Evolutionary conservation across 768 basidiomycete genomes (phyloP).

Genomic region (Royoungia palumana): DNA sequence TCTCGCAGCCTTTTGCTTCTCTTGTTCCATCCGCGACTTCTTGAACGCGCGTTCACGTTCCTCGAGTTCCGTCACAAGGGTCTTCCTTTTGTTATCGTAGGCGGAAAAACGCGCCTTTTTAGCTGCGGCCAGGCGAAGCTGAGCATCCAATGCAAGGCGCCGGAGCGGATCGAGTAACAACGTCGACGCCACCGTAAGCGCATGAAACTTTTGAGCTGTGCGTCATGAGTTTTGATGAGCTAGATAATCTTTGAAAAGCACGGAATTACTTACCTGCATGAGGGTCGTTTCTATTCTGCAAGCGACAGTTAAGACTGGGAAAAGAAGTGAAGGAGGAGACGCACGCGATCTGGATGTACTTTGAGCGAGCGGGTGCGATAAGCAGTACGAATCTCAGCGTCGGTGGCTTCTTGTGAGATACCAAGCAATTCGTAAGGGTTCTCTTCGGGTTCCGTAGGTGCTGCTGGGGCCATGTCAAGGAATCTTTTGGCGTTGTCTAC

Average conservation of each 20-base stretch:
- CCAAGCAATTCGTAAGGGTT: constrained; percentile 75
- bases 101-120: constrained; percentile 64
- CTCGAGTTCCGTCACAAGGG: constrained; percentile 73
- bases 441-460: constrained; percentile 49
- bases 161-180: constrained; percentile 77
- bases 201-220: constrained; percentile 75
- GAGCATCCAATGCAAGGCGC: constrained; percentile 76
- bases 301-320: constrained; percentile 11
- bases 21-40: constrained; percentile 61
- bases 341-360: constrained; percentile 83
- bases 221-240: background rate
- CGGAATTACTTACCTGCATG: constrained; percentile 53
- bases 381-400: constrained; percentile 75
- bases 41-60: constrained; percentile 75
- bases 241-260: background rate
- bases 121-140: constrained; percentile 66
- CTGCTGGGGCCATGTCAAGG: constrained; percentile 23
- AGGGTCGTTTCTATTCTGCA: constrained; percentile 74
- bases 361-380: constrained; percentile 79
- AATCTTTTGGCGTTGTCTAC: background rate
- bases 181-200: constrained; percentile 78
- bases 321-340: constrained; percentile 27
- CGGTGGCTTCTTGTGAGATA: constrained; percentile 60
- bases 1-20: constrained; percentile 50
- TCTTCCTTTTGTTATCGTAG: constrained; percentile 72